These are phyloP conservation scores for Boletus reticulatus DNA, from an alignment of 768 basidiomycete genomes.

Conservation along the genomic window DNA sequence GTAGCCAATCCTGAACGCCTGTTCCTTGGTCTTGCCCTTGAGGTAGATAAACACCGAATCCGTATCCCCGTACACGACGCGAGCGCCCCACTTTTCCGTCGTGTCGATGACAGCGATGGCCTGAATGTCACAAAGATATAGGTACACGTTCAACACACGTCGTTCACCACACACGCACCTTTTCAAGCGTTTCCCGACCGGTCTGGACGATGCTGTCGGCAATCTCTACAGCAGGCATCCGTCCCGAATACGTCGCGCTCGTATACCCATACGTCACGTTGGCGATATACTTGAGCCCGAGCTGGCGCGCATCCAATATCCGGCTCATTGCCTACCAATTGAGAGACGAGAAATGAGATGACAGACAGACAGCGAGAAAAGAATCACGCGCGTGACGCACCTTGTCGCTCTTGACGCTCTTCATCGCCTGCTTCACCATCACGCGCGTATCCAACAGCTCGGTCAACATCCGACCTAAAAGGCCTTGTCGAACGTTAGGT, in stretches of 20 bases:
- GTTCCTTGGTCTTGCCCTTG: conserved; percentile 87
- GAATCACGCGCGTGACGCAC: conserved; percentile 35
- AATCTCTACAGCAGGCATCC: conserved; percentile 98
- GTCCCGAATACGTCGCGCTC: conserved; percentile 87
- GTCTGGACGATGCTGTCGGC: conserved; percentile 98
- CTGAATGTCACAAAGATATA: conserved; percentile 35
- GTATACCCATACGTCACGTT: conserved; percentile 98
- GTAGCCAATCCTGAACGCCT: conserved; percentile 90
- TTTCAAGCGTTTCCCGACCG: conserved; percentile 92
- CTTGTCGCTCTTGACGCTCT: conserved; percentile 70
- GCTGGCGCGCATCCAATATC: conserved; percentile 87
- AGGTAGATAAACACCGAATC: conserved; percentile 93
- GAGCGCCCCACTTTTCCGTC: conserved; percentile 82
- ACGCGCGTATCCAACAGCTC: conserved; percentile 94
- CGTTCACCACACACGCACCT: conserved; percentile 43
- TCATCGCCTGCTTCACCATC: conserved; percentile 99
- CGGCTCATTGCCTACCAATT: conserved; percentile 59
- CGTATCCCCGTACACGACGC: conserved; percentile 96
- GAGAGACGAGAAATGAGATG: background rate
- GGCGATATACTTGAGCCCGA: conserved; percentile 90
- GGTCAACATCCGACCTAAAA: conserved; percentile 86
- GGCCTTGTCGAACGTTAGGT: conserved; percentile 74
- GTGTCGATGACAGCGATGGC: conserved; percentile 78
- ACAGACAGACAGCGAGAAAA: background rate
- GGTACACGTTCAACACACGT: too few relatives aligned